Evolutionary conservation across 2,329 filamentous ascomycete species (phyloP).

Genomic region (Tothia fuscella): DNA sequence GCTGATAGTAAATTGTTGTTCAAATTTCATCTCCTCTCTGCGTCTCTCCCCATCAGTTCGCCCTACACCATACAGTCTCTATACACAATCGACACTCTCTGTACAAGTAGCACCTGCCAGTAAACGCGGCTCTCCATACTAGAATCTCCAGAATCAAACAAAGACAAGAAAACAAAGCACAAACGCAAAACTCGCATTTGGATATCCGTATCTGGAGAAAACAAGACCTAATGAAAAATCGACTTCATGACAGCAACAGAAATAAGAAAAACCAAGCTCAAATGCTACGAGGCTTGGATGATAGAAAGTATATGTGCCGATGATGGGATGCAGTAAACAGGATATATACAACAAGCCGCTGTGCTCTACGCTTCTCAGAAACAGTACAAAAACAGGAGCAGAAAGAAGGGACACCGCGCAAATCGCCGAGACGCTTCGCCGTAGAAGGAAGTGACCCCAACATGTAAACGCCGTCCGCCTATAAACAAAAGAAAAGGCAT

Average conservation of each 20-base stretch:
- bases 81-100: too few species aligned
- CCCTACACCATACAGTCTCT: too few species aligned
- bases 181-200: not conserved
- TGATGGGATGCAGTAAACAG: conserved; percentile 12
- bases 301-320: conserved; percentile 9
- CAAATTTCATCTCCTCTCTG: too few species aligned
- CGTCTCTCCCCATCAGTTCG: too few species aligned
- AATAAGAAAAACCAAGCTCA: not conserved
- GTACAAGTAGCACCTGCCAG: too few species aligned
- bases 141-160: too few species aligned
- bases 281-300: not conserved
- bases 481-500: conserved; percentile 2
- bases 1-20: too few species aligned
- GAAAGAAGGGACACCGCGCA: conserved; percentile 17
- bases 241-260: not conserved
- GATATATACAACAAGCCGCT: conserved; percentile 19
- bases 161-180: not conserved
- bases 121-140: too few species aligned
- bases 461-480: conserved; percentile 2
- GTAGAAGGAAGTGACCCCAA: too few species aligned
- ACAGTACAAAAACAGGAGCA: conserved; percentile 11
- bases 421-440: conserved; percentile 20
- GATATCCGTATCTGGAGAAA: not conserved
- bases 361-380: conserved; percentile 20
- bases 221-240: not conserved